Base-by-base conservation (phyloP, 2,329 filamentous ascomycete genomes). In the Phialemoniopsis sp. region DNA sequence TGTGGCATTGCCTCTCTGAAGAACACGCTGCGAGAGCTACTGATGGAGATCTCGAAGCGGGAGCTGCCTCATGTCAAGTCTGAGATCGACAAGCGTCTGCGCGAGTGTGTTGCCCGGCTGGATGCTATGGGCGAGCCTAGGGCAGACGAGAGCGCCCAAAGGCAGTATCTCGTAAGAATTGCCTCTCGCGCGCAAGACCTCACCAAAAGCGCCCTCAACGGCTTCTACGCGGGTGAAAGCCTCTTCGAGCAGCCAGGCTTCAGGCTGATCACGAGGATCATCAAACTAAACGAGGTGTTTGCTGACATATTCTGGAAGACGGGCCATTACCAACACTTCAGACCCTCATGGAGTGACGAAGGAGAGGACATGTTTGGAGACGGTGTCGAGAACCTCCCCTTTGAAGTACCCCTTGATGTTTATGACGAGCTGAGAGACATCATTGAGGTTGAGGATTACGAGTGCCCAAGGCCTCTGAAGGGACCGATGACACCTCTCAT, bases 401-500 rank as follows among this genome's bases (percentile, higher is more conserved):
- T 37, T 39, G 29, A 37, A 12, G 39, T 46, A 7, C 21, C 36
- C 5, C 8, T 21, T n/a, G 35, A 31, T 2, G 30, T 4, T 2
- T 48, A 45, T 36, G 47, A 41, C 2, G 51, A 59, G 18, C 38
- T 58, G 8, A 34, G 48, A 17, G 55, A 56, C 4, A 55, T 59
- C 2, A 49, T 66, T 4, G 42, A 56, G 2, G 29, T 40, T 0
- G 49, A 58, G 1, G 16, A 46, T 1, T 55, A 49, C 3, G 17
- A 34, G 13, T 51, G 50, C 32, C 29, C 46, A 5, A 2, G 34
- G 9, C 47, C 53, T 0, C 8, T 29, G 0, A 5, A 42, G 0
- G 46, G 50, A 0, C 46, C 56, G 4, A 74, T 80, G 34, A 53
- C 72, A 38, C 32, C 53, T 0, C 71, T 68, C 55, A 71, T 80